Base-by-base conservation (phyloP, 2,329 filamentous ascomycete genomes). In the Venturia nashicola region DNA sequence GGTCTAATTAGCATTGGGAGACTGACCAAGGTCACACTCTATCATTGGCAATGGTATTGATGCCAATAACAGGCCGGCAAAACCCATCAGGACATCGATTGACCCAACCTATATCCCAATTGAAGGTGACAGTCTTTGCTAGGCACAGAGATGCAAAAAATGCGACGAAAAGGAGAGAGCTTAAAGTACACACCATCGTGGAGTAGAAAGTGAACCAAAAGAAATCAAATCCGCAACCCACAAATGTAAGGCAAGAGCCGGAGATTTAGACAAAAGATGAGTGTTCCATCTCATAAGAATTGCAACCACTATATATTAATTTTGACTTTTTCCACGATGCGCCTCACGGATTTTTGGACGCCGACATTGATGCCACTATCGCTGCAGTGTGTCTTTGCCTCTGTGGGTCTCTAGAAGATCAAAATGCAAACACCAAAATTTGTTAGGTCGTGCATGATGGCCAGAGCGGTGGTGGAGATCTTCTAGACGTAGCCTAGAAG, bases 1-100 rank as follows among this genome's bases (percentile, higher is more conserved):
- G 12, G 5, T 36, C 12, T 6, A 5, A 11, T 18, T 2, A 18
- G 51, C 14, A 18, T 8, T 36, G 7, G 12, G 27, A 36, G 12
- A 34, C 51, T 55, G 18, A 18, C 86, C 86, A 59, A 85, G 76
- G 59, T 80, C 80, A 46, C 82, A 86, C 61, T 82, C 79, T 64
- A 91, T 85, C 32, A 76, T 74, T 0, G 90, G 89, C 62, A 88
- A 81, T 1, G 89, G 90, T 83, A 70, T 94, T 94, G 76, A 94
- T 88, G 59, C 87, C 88, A 71, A 93, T 89, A 5, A 83, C 82
- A 18, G 85, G 81, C 40, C 89, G 81, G 65, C 80, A 80, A 64
- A 78, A 70, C n/a, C 79, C 80, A 72, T 84, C 82, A 7, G 82
- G 82, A 67, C 83, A 82, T 18, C 79, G 79, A 54, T 72, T 77